Conservation (phyloP, 768 basidiomycete species). For the Termitomyces sp. region DNA sequence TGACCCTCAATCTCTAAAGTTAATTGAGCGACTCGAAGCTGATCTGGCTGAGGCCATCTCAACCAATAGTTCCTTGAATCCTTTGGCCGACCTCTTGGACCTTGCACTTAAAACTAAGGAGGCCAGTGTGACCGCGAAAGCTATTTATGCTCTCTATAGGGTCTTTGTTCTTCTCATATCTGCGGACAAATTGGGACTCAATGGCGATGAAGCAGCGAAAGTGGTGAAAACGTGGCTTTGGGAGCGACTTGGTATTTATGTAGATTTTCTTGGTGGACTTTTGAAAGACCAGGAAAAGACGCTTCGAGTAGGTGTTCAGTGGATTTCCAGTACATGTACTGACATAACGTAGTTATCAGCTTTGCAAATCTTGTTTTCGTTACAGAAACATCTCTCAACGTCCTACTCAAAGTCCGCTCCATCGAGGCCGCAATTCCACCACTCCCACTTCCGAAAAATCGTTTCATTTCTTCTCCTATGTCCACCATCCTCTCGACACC, state of each 20-base stretch:
- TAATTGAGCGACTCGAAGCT: slow-evolving; percentile 40
- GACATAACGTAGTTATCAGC: slow-evolving; percentile 49
- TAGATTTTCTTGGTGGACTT: slow-evolving; percentile 61
- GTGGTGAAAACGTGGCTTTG: slow-evolving; percentile 77
- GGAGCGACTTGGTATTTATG: slow-evolving; percentile 68
- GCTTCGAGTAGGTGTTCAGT: slow-evolving; percentile 52
- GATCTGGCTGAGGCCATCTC: slow-evolving; percentile 49
- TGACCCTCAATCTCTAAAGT: slow-evolving; percentile 16
- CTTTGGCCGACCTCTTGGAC: slow-evolving; percentile 67
- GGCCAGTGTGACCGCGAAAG: slow-evolving; percentile 60
- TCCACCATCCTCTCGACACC: slow-evolving; percentile 40
- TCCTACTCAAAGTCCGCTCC: slow-evolving; percentile 42
- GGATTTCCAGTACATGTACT: background rate
- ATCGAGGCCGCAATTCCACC: slow-evolving; percentile 59
- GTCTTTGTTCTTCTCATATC: slow-evolving; percentile 16
- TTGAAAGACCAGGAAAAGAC: slow-evolving; percentile 73
- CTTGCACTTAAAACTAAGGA: slow-evolving; percentile 44
- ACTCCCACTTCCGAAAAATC: slow-evolving; percentile 62
- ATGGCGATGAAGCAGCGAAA: slow-evolving; percentile 51
- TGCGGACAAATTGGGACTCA: slow-evolving; percentile 46
- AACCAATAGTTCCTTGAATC: slow-evolving; percentile 64
- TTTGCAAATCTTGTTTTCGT: slow-evolving; percentile 69
- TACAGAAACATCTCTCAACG: slow-evolving; percentile 75
- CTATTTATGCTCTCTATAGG: slow-evolving; percentile 78
- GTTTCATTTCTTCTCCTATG: slow-evolving; percentile 56